phyloP scores from a whole-genome alignment of 1,139 yeast species.

The Diutina scorzettiae region DNA sequence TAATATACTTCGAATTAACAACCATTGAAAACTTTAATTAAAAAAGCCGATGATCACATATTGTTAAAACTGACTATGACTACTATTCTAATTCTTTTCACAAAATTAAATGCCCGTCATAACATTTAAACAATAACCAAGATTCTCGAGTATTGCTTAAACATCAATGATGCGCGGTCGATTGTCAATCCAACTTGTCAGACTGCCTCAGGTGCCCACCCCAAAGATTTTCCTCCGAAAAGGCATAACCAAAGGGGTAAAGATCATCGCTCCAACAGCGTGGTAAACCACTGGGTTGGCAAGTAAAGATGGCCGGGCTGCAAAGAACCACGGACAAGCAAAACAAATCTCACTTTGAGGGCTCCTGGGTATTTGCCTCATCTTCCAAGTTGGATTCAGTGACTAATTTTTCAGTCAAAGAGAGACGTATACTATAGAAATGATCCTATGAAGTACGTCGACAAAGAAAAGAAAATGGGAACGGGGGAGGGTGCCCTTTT shows the following conservation, averaged over 20 bases:
- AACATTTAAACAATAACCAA: no score
- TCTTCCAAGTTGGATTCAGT: constrained; percentile 99
- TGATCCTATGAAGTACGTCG: constrained; percentile 98
- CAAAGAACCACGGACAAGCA: constrained; percentile 83
- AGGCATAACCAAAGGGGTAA: constrained; percentile 81
- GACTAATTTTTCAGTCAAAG: constrained; percentile 99
- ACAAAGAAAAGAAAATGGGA: constrained; percentile 35
- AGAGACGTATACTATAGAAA: constrained; percentile 99
- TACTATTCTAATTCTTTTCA: no score
- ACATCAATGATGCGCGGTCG: constrained; percentile 2
- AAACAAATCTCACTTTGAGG: constrained; percentile 64
- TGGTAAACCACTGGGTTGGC: constrained; percentile 8
- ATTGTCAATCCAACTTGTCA: constrained; percentile 59
- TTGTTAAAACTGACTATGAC: no score
- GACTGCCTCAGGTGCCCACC: constrained; percentile 99
- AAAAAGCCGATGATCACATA: no score
- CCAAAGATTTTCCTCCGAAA: constrained; percentile 72
- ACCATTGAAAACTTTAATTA: no score
- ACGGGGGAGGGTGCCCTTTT: background rate
- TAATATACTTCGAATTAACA: no score
- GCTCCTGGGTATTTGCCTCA: constrained; percentile 93
- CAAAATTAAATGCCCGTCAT: no score
- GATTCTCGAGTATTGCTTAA: no score
- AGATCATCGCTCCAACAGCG: constrained; percentile 93
- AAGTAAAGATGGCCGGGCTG: constrained; percentile 70